Conservation (phyloP, 495 filamentous ascomycete genomes). For the Viridothelium virens region DNA sequence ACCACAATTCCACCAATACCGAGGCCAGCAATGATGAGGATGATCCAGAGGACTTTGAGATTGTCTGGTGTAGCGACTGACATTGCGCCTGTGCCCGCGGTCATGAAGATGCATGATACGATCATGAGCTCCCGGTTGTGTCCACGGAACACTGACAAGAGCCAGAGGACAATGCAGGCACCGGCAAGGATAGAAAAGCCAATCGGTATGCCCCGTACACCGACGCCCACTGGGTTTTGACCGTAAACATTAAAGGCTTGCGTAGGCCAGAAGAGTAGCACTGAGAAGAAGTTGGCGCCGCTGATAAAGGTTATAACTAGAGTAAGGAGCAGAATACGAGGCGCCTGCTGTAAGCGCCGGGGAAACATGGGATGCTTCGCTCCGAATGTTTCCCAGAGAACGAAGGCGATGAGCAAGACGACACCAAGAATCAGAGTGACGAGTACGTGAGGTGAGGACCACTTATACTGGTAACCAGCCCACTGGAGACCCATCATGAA, state of each 20-base stretch:
- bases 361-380: slow-evolving; percentile 63
- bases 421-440: slow-evolving; percentile 52
- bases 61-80: slow-evolving; percentile 52
- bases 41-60: slow-evolving; percentile 51
- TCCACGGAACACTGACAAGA: slow-evolving; percentile 54
- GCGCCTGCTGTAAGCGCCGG: slow-evolving; percentile 51
- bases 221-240: slow-evolving; percentile 58
- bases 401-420: slow-evolving; percentile 48
- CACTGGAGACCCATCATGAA: slow-evolving; percentile 60
- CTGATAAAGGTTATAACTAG: slow-evolving; percentile 66
- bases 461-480: slow-evolving; percentile 60
- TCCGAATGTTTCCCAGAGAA: slow-evolving; percentile 53
- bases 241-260: slow-evolving; percentile 69
- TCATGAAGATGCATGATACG: slow-evolving; percentile 57
- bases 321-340: slow-evolving; percentile 55
- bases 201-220: slow-evolving; percentile 58
- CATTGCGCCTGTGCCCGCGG: slow-evolving; percentile 58
- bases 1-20: slow-evolving; percentile 70
- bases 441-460: slow-evolving; percentile 52
- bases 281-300: slow-evolving; percentile 68
- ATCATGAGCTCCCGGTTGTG: slow-evolving; percentile 59
- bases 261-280: slow-evolving; percentile 66
- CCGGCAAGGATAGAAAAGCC: slow-evolving; percentile 57
- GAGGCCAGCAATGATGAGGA: slow-evolving; percentile 57
- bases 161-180: slow-evolving; percentile 53